These are phyloP conservation scores for Cyclocybe aegerita DNA, from an alignment of 768 basidiomycete species.

Conservation along the genomic window DNA sequence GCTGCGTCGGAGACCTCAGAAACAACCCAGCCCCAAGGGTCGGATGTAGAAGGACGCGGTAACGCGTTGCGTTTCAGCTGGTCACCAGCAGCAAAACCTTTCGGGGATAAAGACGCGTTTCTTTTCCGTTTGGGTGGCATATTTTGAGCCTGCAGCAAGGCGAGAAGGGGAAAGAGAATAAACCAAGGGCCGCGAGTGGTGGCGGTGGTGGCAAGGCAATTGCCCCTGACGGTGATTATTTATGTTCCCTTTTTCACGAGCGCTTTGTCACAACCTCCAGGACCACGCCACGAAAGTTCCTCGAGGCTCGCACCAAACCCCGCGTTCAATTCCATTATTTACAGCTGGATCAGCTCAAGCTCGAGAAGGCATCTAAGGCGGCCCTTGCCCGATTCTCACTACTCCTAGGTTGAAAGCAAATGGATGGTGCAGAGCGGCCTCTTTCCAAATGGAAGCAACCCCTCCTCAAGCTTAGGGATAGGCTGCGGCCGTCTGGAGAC, in stretches of 20 bases:
- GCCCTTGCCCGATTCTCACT: background rate
- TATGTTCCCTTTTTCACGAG: background rate
- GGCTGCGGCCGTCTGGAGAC: slow-evolving; percentile 18
- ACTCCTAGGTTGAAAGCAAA: too few species aligned
- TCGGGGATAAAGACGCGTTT: slow-evolving; percentile 41
- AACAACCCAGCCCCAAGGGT: slow-evolving; percentile 82
- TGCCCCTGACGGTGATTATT: background rate
- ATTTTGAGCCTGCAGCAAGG: slow-evolving; percentile 6
- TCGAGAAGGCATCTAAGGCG: too few species aligned
- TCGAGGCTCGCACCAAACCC: too few species aligned
- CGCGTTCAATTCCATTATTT: too few species aligned
- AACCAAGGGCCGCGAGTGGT: background rate
- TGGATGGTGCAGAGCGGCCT: slow-evolving; percentile 1
- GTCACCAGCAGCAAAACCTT: slow-evolving; percentile 63
- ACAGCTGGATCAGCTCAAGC: too few species aligned
- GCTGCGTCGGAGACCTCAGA: slow-evolving; percentile 55
- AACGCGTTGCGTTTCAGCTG: slow-evolving; percentile 58
- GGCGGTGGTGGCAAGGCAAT: background rate
- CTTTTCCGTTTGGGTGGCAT: slow-evolving; percentile 65
- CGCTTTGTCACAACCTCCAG: background rate
- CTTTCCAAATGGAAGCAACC: slow-evolving; percentile 12
- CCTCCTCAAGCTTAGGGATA: slow-evolving; percentile 19
- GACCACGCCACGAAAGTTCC: background rate
- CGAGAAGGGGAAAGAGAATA: slow-evolving; percentile 5
- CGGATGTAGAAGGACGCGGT: slow-evolving; percentile 33